These are phyloP conservation scores for Fusarium subtropicale DNA, from an alignment of 2,329 filamentous ascomycete genomes.

Conservation along the genomic window DNA sequence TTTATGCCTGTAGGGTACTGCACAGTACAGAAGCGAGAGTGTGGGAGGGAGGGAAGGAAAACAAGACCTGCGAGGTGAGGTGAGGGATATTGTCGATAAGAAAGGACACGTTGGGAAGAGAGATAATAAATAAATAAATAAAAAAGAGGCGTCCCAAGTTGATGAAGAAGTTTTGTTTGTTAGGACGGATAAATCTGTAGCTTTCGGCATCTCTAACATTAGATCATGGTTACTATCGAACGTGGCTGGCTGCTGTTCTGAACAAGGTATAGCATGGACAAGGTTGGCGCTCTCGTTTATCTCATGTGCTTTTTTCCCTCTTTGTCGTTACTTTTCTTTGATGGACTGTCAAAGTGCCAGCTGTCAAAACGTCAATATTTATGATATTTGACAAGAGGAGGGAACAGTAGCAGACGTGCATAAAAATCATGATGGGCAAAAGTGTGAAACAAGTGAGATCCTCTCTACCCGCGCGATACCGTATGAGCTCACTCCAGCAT, in stretches of 20 bases:
- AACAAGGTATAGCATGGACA: slow-evolving; percentile 24
- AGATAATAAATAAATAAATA: background rate
- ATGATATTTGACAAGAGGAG: background rate
- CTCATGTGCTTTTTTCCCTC: slow-evolving; percentile 2
- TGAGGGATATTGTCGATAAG: slow-evolving; percentile 1
- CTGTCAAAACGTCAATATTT: slow-evolving; percentile 6
- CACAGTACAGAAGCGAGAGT: background rate
- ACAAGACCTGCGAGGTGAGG: background rate
- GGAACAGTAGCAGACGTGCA: background rate
- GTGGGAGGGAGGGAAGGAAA: background rate
- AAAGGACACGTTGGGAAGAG: background rate
- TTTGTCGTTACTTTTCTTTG: slow-evolving; percentile 2
- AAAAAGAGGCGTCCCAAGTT: slow-evolving; percentile 19
- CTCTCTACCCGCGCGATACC: background rate
- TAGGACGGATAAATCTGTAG: background rate
- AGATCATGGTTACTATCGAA: slow-evolving; percentile 20
- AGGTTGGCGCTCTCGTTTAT: slow-evolving; percentile 30
- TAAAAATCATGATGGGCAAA: background rate
- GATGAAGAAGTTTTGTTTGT: background rate
- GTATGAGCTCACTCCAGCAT: background rate
- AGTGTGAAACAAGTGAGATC: background rate
- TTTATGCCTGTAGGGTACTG: slow-evolving; percentile 3
- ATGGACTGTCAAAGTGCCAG: background rate
- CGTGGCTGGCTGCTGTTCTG: slow-evolving; percentile 39
- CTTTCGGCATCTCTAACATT: slow-evolving; percentile 17